Evolutionary conservation across 1,284 basidiomycete genomes (phyloP).

Genomic region (Chiua sp.): DNA sequence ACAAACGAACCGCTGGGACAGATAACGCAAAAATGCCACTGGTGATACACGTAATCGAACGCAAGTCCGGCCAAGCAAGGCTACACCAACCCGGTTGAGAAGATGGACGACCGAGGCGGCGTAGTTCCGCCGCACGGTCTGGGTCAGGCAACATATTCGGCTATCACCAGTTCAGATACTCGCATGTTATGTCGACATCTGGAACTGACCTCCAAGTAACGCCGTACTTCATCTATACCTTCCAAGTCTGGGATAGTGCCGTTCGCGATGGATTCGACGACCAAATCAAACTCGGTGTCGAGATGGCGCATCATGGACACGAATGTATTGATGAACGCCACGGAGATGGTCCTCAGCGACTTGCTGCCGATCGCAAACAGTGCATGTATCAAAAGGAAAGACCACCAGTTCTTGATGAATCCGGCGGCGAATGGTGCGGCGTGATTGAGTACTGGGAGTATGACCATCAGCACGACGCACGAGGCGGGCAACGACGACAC

Average conservation of each 20-base stretch:
- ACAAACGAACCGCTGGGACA: conserved; percentile 8
- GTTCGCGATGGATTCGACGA: conserved; percentile 9
- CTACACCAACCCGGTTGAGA: conserved; percentile 22
- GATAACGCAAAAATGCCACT: neutral
- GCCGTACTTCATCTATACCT: conserved; percentile 3
- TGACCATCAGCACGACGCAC: neutral
- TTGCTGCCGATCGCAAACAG: conserved; percentile 21
- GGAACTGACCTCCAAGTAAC: conserved; percentile 13
- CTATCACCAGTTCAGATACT: conserved; percentile 9
- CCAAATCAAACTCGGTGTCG: conserved; percentile 15
- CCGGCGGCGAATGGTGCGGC: conserved; percentile 20
- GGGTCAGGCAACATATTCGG: conserved; percentile 17
- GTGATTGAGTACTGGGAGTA: conserved; percentile 15
- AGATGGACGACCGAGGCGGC: conserved; percentile 21
- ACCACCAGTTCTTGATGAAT: conserved; percentile 21
- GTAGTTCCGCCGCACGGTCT: conserved; percentile 25
- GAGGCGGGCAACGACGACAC: neutral
- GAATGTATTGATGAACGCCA: conserved; percentile 1
- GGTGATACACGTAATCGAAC: neutral
- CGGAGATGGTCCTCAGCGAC: conserved; percentile 7
- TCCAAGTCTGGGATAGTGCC: conserved; percentile 15
- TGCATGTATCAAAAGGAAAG: conserved; percentile 30
- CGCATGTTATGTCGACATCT: neutral
- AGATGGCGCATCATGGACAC: conserved; percentile 11
- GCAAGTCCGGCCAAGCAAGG: conserved; percentile 17